Evolutionary conservation across 768 basidiomycete species (phyloP).

Genomic region (Suillus alpinus): DNA sequence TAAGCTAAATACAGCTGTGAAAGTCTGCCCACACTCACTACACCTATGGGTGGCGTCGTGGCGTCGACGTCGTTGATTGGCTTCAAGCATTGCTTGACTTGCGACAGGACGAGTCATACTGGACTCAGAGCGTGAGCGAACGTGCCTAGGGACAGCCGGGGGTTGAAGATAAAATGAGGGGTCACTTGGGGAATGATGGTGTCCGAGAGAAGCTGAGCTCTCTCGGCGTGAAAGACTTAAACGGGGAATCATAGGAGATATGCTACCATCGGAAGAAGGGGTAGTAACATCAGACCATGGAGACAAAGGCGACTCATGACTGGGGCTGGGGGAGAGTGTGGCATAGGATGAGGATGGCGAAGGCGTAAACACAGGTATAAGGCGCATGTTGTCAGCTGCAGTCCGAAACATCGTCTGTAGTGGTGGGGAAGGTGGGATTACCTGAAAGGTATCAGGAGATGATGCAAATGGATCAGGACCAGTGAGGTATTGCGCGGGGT

Average conservation of each 20-base stretch:
- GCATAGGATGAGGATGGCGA: conserved; percentile 26
- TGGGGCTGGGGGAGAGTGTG: conserved; percentile 22
- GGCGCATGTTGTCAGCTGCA: background rate
- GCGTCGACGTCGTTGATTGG: conserved; percentile 28
- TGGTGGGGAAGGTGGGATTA: background rate
- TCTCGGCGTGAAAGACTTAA: background rate
- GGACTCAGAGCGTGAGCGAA: conserved; percentile 19
- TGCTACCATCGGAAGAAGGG: conserved; percentile 4
- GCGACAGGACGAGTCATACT: conserved; percentile 19
- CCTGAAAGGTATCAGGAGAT: conserved; percentile 8
- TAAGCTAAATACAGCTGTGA: conserved; percentile 31
- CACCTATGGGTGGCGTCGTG: conserved; percentile 23
- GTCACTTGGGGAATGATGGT: background rate
- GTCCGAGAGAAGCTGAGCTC: background rate
- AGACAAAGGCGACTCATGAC: conserved; percentile 10
- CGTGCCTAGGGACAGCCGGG: conserved; percentile 1
- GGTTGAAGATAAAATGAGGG: conserved; percentile 5
- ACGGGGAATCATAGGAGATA: conserved; percentile 4
- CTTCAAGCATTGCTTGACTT: conserved; percentile 32
- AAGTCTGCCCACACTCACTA: conserved; percentile 19
- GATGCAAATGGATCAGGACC: background rate
- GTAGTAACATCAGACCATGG: conserved; percentile 22
- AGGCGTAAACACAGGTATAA: conserved; percentile 3
- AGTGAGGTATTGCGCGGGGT: conserved; percentile 3
- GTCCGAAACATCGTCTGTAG: background rate